A percentile compares a stretch with the other conserved stretches of the same genome.
phyloP scores from a whole-genome alignment of 495 filamentous ascomycete genomes.

The Copromyces sp. region DNA sequence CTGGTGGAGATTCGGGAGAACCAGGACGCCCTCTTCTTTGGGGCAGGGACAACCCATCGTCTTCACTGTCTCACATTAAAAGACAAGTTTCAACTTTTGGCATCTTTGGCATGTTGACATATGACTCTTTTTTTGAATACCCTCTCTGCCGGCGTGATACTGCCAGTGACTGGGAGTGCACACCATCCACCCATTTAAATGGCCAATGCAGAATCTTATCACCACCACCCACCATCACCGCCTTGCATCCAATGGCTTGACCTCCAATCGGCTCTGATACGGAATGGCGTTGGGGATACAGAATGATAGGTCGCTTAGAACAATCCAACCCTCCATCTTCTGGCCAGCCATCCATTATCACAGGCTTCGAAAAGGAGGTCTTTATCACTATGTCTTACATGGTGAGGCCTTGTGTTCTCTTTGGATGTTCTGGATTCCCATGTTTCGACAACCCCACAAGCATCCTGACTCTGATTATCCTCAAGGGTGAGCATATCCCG shows the following conservation, averaged over 20 bases:
- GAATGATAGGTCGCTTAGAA: not conserved
- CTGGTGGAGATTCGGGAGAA: not conserved
- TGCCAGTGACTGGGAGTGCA: not conserved
- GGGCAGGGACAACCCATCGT: not conserved
- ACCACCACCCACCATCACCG: not conserved
- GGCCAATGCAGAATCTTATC: not conserved
- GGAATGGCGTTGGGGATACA: not conserved
- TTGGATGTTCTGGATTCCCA: not conserved
- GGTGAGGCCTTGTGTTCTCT: not conserved
- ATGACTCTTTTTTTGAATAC: not conserved
- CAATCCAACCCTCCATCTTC: not conserved
- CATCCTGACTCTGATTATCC: not conserved
- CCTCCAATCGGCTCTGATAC: not conserved
- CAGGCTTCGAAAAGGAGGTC: not conserved
- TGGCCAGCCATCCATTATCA: not conserved
- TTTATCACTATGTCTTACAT: not conserved
- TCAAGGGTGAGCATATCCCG: not conserved
- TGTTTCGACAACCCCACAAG: not conserved
- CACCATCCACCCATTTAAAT: not conserved
- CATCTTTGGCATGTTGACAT: not conserved
- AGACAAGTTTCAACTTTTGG: not conserved
- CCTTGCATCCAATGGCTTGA: not conserved
- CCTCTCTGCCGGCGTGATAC: not conserved
- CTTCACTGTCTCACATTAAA: not conserved
- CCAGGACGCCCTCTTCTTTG: not conserved